Evolutionary conservation across 2,329 filamentous ascomycete genomes (phyloP), one percentile per base, ranked within the genome.

Genomic region (Periglandula ipomoeae): DNA sequence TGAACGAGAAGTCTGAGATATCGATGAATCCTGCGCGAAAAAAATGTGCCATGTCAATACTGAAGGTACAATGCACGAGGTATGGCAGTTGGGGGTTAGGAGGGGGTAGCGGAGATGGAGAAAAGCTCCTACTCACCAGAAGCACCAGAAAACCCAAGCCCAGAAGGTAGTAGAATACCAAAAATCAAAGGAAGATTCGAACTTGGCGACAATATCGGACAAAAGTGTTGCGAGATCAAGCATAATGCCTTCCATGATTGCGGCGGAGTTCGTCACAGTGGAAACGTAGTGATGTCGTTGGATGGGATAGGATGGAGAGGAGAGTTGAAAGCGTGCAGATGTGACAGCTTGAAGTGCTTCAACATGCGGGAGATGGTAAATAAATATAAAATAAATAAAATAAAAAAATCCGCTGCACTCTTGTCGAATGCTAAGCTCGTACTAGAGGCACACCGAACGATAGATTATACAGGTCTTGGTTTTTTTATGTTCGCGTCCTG

Each of bases 1-100:
- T 96, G 93, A 58, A 95, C 83, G 58, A 95, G 73, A 57, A 95
- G 77, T 55, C 91, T 86, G 52, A 89, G 61, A 70, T 96, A 96
- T 58, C 91, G 85, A 74, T 94, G 89, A 52, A 91, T 61, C 81
- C 90, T 95, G 50, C 23, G 15, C 45, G 17, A 38, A 30, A 10
- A 17, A 19, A n/a, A n/a, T n/a, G n/a, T n/a, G n/a, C n/a, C n/a
- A n/a, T n/a, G n/a, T n/a, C n/a, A n/a, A n/a, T n/a, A n/a, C n/a
- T n/a, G n/a, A n/a, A n/a, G n/a, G n/a, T n/a, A n/a, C n/a, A n/a
- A n/a, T n/a, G n/a, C n/a, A n/a, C n/a, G n/a, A n/a, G n/a, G n/a
- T n/a, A n/a, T n/a, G n/a, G n/a, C n/a, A n/a, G n/a, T n/a, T n/a
- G n/a, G n/a, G n/a, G n/a, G n/a, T n/a, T 34, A 23, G n/a, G 7